Percentiles rank a stretch among this genome's conserved stretches.
These are phyloP conservation scores for Scheffersomyces parashehatae DNA, from an alignment of 1,139 yeast species.

Conservation along the genomic window DNA sequence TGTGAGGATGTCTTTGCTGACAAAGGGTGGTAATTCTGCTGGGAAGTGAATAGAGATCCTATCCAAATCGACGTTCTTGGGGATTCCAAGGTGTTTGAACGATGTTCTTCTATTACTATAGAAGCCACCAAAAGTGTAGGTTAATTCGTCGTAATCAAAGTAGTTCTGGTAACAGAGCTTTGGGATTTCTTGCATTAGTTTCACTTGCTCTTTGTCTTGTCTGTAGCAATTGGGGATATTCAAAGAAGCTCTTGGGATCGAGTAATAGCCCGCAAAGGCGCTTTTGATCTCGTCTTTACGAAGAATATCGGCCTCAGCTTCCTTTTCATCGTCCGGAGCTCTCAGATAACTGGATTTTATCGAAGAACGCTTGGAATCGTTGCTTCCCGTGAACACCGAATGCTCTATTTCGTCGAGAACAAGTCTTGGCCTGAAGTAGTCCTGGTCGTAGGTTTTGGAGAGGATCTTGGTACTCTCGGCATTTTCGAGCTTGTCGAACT, in stretches of 20 bases:
- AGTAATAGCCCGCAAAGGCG: constrained; percentile 32
- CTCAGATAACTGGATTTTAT: not conserved
- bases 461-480: constrained; percentile 17
- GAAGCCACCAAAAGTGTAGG: constrained; percentile 44
- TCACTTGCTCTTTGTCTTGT: constrained; percentile 4
- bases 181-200: constrained; percentile 19
- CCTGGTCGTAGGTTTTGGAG: constrained; percentile 18
- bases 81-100: constrained; percentile 37
- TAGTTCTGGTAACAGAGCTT: constrained; percentile 37
- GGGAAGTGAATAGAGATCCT: constrained; percentile 42
- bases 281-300: constrained; percentile 16
- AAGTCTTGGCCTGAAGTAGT: constrained; percentile 27
- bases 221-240: constrained; percentile 19
- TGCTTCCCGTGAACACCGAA: constrained; percentile 2
- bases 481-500: constrained; percentile 19
- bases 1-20: constrained; percentile 33
- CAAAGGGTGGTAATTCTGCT: constrained; percentile 42
- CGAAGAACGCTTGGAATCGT: not conserved
- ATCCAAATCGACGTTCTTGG: constrained; percentile 28
- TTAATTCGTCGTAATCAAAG: constrained; percentile 32
- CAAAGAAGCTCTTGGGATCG: constrained; percentile 29
- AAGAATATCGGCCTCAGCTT: constrained; percentile 9
- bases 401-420: constrained; percentile 27
- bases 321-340: constrained; percentile 2
- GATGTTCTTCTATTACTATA: constrained; percentile 17